Base-by-base conservation (phyloP, 768 basidiomycete genomes). In the Russula ochroleuca region DNA sequence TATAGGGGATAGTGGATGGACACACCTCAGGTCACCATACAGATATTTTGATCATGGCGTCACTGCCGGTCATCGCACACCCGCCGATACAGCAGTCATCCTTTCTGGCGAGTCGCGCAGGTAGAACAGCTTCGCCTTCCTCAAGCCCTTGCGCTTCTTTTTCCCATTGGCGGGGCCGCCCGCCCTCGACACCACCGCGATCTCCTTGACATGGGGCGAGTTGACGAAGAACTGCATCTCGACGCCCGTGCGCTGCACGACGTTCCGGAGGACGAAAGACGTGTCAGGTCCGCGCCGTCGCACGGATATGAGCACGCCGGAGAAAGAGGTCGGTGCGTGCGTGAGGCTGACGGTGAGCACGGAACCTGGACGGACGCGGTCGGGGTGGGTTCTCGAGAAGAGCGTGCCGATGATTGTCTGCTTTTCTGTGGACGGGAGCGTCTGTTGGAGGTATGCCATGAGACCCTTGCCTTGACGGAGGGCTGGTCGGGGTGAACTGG, bases 221-320 rank as follows among this genome's bases (percentile, higher is more conserved):
- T 84, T 85, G 67, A 87, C 85, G 73, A 88, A 94, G 77, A 92
- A 90, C 71, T 88, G 88, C 88, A 92, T 88, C 79, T 98, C 96
- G 43, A 97, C 88, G 14, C 94, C 95, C 14, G 89, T 92, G 67
- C 93, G 82, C 70, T 92, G 89, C 57, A 98, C 82, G 68, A 97
- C 84, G 75, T 98, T 98, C 67, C 96, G 83, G 57, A 98, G 76
- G 58, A 86, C 79, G 72, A 98, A 90, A n/a, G 86, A 88, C 31
- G 92, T 94, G 76, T 93, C 92, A 33, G 85, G 80, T 1, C 94
- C 95, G 43, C 89, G 83, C 69, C 92, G 83, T 57, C 92, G 84
- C 68, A 95, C 82, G 35, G 85, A 83, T 69, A 97, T 81, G 62
- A 98, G 79, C 50, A 98, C 89, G 40, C 96, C 96, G 7, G 93